A percentile compares a stretch with the other conserved stretches of the same genome.
Evolutionary conservation across 202 grass and related monocot species (phyloP).

Genomic region (Setaria italica): DNA sequence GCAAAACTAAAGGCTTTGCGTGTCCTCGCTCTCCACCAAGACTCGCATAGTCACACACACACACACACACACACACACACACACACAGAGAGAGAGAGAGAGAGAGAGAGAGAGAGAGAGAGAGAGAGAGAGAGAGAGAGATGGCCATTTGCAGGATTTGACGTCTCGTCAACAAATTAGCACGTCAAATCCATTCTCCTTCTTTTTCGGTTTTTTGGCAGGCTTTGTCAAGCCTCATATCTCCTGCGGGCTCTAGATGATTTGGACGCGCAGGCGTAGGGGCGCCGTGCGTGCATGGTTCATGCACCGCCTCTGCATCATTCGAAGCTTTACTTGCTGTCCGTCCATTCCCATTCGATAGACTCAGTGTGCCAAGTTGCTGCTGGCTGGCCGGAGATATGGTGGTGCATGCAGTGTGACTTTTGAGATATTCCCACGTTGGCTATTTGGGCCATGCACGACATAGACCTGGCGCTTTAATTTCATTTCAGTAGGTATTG

Average conservation of each 20-base stretch:
- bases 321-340: conserved; percentile 19
- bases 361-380: neutral
- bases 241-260: conserved; percentile 39
- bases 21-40: neutral
- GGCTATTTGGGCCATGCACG: conserved; percentile 27
- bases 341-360: conserved; percentile 38
- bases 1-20: neutral
- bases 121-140: too few relatives aligned
- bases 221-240: conserved; percentile 31
- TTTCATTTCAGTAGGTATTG: neutral
- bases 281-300: conserved; percentile 18
- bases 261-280: conserved; percentile 45
- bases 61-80: too few relatives aligned
- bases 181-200: neutral
- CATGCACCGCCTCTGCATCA: neutral
- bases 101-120: too few relatives aligned
- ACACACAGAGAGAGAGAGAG: too few relatives aligned
- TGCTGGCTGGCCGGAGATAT: neutral
- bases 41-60: neutral
- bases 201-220: conserved; percentile 6
- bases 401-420: conserved; percentile 12
- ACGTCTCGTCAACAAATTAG: neutral
- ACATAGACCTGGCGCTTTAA: neutral
- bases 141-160: neutral
- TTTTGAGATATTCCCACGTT: conserved; percentile 32